Evolutionary conservation across 257 asterid genomes (phyloP).

Genomic region (Scutellaria barbata): DNA sequence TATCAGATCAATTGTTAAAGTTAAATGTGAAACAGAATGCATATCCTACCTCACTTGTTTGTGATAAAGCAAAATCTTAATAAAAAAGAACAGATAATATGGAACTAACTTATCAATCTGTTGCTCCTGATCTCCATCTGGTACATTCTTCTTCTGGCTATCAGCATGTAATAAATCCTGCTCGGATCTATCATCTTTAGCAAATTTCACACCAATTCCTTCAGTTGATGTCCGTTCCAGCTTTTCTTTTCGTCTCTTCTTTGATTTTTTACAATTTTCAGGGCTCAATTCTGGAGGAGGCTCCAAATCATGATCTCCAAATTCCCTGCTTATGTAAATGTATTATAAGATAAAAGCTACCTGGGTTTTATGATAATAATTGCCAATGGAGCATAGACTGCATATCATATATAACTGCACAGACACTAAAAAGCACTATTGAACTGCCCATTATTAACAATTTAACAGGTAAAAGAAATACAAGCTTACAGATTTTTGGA

Average conservation of each 20-base stretch:
- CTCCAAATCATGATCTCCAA: slow-evolving; percentile 27
- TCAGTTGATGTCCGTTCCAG: slow-evolving; percentile 38
- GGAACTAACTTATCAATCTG: slow-evolving; percentile 55
- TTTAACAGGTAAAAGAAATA: slow-evolving; percentile 28
- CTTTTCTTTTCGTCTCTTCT: slow-evolving; percentile 63
- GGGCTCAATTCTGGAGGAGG: slow-evolving; percentile 43
- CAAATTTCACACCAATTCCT: slow-evolving; percentile 32
- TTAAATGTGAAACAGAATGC: background rate
- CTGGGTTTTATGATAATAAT: background rate
- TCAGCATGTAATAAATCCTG: slow-evolving; percentile 36
- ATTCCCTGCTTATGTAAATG: slow-evolving; percentile 44
- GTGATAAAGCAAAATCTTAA: slow-evolving; percentile 22
- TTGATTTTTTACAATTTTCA: slow-evolving; percentile 45
- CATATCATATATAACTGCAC: background rate
- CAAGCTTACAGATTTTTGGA: slow-evolving; percentile 47
- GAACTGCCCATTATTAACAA: slow-evolving; percentile 15
- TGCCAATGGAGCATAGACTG: background rate
- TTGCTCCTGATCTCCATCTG: slow-evolving; percentile 43
- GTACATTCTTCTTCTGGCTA: slow-evolving; percentile 37
- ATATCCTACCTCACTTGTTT: slow-evolving; percentile 1
- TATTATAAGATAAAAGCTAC: slow-evolving; percentile 23
- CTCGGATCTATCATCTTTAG: slow-evolving; percentile 38
- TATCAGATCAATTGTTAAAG: slow-evolving; percentile 9
- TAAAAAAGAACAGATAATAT: slow-evolving; percentile 17
- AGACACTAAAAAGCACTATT: slow-evolving; percentile 6